phyloP scores from a whole-genome alignment of 164 flowering plant species.

The Aristolochia californica region DNA sequence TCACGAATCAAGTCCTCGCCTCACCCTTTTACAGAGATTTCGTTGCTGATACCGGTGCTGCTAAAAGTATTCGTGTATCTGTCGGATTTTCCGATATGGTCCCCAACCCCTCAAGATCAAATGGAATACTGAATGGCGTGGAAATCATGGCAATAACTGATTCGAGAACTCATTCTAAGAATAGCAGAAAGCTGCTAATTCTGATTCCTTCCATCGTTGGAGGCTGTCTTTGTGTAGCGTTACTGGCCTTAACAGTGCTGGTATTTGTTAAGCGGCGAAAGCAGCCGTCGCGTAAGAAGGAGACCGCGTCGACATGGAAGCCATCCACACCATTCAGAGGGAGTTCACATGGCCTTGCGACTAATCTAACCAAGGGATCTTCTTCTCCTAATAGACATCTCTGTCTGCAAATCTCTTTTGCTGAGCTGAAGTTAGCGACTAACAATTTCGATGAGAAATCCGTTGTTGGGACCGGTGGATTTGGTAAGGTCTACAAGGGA shows the following conservation, averaged over 20 bases:
- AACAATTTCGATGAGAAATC: slow-evolving; percentile 47
- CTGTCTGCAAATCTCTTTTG: slow-evolving; percentile 48
- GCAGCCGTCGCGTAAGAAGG: slow-evolving; percentile 15
- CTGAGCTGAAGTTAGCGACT: slow-evolving; percentile 51
- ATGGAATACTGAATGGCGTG: slow-evolving; percentile 75
- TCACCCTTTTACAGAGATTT: slow-evolving; percentile 58
- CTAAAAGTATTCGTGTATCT: slow-evolving; percentile 26
- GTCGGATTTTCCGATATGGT: slow-evolving; percentile 60
- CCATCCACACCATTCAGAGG: slow-evolving; percentile 20
- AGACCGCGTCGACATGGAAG: slow-evolving; percentile 24
- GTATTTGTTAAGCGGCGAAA: not conserved
- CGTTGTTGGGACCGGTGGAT: slow-evolving; percentile 76
- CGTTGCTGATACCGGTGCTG: slow-evolving; percentile 29
- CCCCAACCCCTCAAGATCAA: slow-evolving; percentile 17
- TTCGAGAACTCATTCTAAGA: not conserved
- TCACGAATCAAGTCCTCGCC: slow-evolving; percentile 32
- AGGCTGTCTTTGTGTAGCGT: slow-evolving; percentile 21
- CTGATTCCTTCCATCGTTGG: slow-evolving; percentile 9
- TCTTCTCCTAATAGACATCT: slow-evolving; percentile 25
- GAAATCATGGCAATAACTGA: slow-evolving; percentile 68
- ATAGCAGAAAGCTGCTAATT: slow-evolving; percentile 3
- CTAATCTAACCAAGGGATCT: slow-evolving; percentile 36
- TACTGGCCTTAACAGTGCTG: not conserved
- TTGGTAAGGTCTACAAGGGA: slow-evolving; percentile 74
- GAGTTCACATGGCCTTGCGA: slow-evolving; percentile 34